Evolutionary conservation across 306 rosid genomes (phyloP).

Genomic region (Prunus armeniaca): DNA sequence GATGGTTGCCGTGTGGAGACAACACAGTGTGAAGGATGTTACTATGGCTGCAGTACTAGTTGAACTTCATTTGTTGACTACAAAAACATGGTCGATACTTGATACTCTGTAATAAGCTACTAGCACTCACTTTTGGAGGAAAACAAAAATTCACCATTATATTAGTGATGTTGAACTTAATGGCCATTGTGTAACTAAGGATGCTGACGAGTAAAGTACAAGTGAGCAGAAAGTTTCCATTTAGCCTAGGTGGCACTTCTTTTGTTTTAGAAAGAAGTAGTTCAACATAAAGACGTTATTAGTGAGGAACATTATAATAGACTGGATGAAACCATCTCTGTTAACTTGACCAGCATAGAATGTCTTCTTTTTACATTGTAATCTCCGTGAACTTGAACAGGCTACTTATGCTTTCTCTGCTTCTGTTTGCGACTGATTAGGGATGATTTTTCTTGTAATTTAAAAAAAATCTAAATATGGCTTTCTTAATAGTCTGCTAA

Average conservation of each 20-base stretch:
- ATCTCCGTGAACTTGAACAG: neutral
- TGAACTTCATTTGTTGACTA: neutral
- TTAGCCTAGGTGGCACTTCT: neutral
- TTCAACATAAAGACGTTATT: neutral
- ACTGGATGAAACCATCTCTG: neutral
- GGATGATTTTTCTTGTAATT: neutral
- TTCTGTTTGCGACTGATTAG: neutral
- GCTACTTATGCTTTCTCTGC: neutral
- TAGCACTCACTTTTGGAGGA: neutral
- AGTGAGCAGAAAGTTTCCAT: neutral
- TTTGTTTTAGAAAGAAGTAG: neutral
- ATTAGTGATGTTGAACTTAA: neutral
- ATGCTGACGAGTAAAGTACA: neutral
- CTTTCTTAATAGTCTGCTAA: neutral
- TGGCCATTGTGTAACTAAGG: neutral
- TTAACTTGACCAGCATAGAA: neutral
- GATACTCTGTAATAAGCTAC: neutral
- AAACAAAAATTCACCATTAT: too few relatives aligned
- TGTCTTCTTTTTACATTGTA: neutral
- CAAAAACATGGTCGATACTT: neutral
- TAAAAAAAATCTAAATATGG: neutral
- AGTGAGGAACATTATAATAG: neutral
- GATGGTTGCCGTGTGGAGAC: neutral
- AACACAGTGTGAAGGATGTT: neutral
- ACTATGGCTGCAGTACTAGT: neutral